Percentiles rank a stretch among this genome's conserved stretches.
Conservation (phyloP, 1,284 basidiomycete genomes). For the Leccinum colubrinum region DNA sequence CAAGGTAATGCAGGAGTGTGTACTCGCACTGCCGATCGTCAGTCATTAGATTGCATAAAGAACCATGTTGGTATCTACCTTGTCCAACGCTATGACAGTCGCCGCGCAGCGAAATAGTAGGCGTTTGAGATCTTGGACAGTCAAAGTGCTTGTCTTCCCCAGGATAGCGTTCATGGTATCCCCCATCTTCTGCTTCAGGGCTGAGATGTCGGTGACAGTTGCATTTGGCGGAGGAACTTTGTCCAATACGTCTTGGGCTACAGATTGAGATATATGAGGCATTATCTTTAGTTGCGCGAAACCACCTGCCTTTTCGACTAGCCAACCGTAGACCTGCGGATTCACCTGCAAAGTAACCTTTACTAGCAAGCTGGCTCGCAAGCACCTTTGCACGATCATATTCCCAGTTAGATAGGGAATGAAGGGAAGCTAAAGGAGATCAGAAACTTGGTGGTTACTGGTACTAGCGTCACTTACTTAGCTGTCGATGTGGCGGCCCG, state of each 20-base stretch:
- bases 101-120: constrained; percentile 89
- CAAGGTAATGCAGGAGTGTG: constrained; percentile 86
- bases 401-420: constrained; percentile 55
- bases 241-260: constrained; percentile 57
- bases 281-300: neutral
- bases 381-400: constrained; percentile 77
- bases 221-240: constrained; percentile 59
- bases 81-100: constrained; percentile 66
- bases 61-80: constrained; percentile 42
- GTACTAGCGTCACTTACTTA: constrained; percentile 47
- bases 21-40: constrained; percentile 65
- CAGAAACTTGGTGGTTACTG: neutral
- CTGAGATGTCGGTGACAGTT: constrained; percentile 57
- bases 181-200: constrained; percentile 70
- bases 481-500: constrained; percentile 76
- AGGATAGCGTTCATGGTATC: constrained; percentile 67
- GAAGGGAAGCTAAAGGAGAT: constrained; percentile 50
- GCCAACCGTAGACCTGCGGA: constrained; percentile 78
- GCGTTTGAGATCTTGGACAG: constrained; percentile 79
- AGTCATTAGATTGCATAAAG: neutral
- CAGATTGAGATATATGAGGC: neutral
- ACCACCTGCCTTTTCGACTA: constrained; percentile 44
- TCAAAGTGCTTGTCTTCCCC: constrained; percentile 68
- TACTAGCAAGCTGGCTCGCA: constrained; percentile 80
- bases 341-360: constrained; percentile 86